Evolutionary conservation across 352 stramenopile genomes (phyloP).

Genomic region (Thalassiosira mediterranea): DNA sequence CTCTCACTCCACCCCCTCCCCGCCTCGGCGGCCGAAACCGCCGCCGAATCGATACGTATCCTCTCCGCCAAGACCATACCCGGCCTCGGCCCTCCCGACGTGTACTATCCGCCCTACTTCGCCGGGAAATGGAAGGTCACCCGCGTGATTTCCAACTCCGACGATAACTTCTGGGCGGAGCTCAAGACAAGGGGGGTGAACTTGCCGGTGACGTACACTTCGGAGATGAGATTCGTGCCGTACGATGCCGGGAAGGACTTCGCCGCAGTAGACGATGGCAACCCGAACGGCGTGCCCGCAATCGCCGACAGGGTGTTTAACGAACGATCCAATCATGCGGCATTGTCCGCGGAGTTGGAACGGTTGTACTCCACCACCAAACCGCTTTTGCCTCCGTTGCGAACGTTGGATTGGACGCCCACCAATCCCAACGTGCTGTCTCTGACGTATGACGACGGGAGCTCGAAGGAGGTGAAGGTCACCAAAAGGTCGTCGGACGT

Average conservation of each 20-base stretch:
- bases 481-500: constrained; percentile 68
- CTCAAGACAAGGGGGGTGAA: constrained; percentile 16
- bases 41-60: constrained; percentile 17
- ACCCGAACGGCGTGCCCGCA: constrained; percentile 47
- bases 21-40: constrained; percentile 30
- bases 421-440: constrained; percentile 75
- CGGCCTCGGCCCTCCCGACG: constrained; percentile 63
- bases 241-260: constrained; percentile 36
- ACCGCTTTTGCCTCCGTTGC: constrained; percentile 17
- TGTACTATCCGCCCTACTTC: constrained; percentile 72
- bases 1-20: background rate
- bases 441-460: constrained; percentile 58
- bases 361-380: constrained; percentile 21
- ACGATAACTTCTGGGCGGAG: constrained; percentile 37
- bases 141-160: constrained; percentile 19
- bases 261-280: constrained; percentile 12
- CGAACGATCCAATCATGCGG: constrained; percentile 57
- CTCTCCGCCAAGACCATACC: constrained; percentile 35
- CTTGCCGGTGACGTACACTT: constrained; percentile 41
- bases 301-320: constrained; percentile 75
- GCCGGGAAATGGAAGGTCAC: constrained; percentile 62
- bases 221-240: constrained; percentile 69
- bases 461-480: constrained; percentile 73
- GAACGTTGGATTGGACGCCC: constrained; percentile 57
- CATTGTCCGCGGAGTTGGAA: constrained; percentile 14